A percentile compares a stretch with the other conserved stretches of the same genome.
Evolutionary conservation across 768 basidiomycete genomes (phyloP).

Genomic region (Mycena rosella): DNA sequence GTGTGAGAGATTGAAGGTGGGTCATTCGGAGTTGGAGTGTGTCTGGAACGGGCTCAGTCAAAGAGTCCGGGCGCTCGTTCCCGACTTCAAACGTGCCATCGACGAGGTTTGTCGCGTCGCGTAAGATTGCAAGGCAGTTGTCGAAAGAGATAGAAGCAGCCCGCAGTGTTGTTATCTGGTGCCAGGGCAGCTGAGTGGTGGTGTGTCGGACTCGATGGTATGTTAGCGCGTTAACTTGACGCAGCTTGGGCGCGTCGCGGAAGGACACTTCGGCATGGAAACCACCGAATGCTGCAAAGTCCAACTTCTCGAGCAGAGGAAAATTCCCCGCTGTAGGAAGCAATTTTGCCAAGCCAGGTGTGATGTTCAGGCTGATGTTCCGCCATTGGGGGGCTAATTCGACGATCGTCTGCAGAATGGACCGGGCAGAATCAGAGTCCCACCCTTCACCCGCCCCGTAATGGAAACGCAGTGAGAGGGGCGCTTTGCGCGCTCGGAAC

Average conservation of each 20-base stretch:
- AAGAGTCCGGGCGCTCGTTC: no score
- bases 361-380: no score
- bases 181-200: constrained; percentile 3
- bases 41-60: no score
- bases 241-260: constrained; percentile 7
- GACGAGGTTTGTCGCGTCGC: background rate
- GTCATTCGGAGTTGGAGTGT: no score
- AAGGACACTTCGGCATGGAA: no score
- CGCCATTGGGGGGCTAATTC: background rate
- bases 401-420: background rate
- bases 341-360: no score
- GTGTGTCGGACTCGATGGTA: background rate
- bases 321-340: background rate
- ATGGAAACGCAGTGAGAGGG: background rate
- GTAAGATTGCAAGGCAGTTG: background rate
- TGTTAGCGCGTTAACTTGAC: background rate
- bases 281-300: no score
- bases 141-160: background rate
- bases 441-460: background rate
- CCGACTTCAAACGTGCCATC: background rate
- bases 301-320: background rate
- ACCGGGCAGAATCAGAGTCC: no score
- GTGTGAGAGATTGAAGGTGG: no score
- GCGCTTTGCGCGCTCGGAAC: background rate
- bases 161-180: background rate